Conservation (phyloP, 2,329 filamentous ascomycete species). For the Nigrospora sphaerica region DNA sequence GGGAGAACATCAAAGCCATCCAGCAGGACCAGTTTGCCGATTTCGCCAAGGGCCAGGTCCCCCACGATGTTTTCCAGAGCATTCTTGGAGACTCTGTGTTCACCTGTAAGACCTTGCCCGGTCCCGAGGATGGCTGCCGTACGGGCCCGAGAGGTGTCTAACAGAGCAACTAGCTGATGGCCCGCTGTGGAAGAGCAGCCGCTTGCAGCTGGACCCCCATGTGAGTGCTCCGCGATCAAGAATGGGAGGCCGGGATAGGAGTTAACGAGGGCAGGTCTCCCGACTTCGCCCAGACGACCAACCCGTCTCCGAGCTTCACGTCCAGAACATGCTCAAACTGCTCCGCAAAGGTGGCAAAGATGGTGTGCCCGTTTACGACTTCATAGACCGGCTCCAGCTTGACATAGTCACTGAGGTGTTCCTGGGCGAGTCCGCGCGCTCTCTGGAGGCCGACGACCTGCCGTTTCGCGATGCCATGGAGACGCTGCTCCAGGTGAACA, state of each 20-base stretch:
- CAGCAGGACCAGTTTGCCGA: not conserved
- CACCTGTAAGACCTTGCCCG: not conserved
- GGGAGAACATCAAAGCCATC: conserved; percentile 1
- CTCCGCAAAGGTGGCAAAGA: not conserved
- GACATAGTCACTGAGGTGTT: not conserved
- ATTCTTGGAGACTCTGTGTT: conserved; percentile 1
- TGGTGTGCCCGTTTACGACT: not conserved
- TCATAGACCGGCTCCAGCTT: not conserved
- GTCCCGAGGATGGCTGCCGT: not conserved
- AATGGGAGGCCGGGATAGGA: no score
- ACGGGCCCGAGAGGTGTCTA: no score
- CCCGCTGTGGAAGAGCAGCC: not conserved
- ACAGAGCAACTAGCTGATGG: not conserved
- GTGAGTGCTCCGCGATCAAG: not conserved
- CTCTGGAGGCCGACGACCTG: not conserved
- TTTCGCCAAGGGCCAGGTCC: conserved; percentile 1
- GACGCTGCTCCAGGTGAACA: not conserved
- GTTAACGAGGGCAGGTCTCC: not conserved
- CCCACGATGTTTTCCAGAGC: conserved; percentile 1
- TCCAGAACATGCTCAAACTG: not conserved
- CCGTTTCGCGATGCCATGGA: conserved; percentile 2
- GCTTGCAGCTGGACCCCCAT: not conserved
- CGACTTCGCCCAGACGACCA: not conserved
- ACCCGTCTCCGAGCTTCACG: not conserved
- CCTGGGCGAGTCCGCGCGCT: not conserved